A percentile compares a stretch with the other conserved stretches of the same genome.
Evolutionary conservation across 805 yeast genomes (phyloP).

Genomic region (Candida oleophila): DNA sequence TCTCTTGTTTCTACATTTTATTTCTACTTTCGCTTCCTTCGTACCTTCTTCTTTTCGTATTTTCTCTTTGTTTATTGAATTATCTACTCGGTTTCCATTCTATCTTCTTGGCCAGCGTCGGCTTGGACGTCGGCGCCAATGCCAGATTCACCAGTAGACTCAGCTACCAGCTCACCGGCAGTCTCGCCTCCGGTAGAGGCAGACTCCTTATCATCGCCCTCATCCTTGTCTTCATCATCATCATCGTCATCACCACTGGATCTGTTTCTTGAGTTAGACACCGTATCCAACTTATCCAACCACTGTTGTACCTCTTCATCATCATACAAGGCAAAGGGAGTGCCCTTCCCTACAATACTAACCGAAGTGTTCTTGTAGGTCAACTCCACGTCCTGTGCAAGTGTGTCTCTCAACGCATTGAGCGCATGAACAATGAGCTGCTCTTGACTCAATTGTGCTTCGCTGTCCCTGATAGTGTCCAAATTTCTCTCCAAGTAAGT

Average conservation of each 20-base stretch:
- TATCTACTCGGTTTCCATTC: conserved; percentile 40
- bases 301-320: conserved; percentile 84
- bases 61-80: conserved; percentile 13
- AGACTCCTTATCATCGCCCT: conserved; percentile 17
- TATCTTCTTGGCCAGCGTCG: conserved; percentile 19
- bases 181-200: conserved; percentile 12
- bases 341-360: conserved; percentile 86
- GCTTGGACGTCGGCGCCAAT: conserved; percentile 9
- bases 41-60: conserved; percentile 6
- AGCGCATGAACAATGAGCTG: conserved; percentile 83
- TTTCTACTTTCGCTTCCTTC: not conserved
- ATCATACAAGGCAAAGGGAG: conserved; percentile 74
- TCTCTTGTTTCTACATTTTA: not conserved
- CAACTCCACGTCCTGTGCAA: conserved; percentile 91
- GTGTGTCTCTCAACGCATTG: conserved; percentile 88
- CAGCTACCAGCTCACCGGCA: conserved; percentile 10
- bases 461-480: conserved; percentile 51
- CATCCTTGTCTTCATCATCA: conserved; percentile 17
- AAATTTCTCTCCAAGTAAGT: conserved; percentile 89
- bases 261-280: conserved; percentile 55
- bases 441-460: conserved; percentile 55
- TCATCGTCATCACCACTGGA: conserved; percentile 35
- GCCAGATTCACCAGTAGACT: conserved; percentile 8
- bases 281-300: conserved; percentile 72
- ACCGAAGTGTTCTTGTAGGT: conserved; percentile 82